phyloP scores from a whole-genome alignment of 306 rosid species.

The Lotus japonicus region DNA sequence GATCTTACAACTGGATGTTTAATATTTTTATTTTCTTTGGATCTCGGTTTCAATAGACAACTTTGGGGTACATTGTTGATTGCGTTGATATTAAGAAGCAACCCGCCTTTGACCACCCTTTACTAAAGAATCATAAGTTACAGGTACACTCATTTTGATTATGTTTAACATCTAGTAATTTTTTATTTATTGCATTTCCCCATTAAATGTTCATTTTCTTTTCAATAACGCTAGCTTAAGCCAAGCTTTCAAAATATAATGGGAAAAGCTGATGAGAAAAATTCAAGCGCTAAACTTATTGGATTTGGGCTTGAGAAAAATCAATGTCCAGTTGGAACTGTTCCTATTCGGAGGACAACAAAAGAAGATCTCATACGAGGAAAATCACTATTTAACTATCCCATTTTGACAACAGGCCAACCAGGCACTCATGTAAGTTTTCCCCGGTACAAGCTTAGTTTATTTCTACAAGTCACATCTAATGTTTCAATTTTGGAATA shows the following conservation, averaged over 20 bases:
- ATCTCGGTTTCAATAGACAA: neutral
- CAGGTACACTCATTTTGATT: neutral
- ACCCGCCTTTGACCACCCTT: neutral
- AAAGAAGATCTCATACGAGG: neutral
- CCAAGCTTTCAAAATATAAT: neutral
- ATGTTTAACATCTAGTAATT: neutral
- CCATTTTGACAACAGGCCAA: accelerated
- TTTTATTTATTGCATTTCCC: neutral
- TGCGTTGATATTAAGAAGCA: constrained; percentile 20
- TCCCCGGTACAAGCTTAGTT: no score
- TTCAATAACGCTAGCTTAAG: no score
- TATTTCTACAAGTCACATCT: no score
- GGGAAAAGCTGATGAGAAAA: neutral
- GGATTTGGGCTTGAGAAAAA: neutral
- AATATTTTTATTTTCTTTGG: neutral
- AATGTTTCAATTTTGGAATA: neutral
- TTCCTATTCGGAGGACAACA: constrained; percentile 1
- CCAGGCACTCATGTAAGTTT: neutral
- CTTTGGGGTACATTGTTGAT: constrained; percentile 6
- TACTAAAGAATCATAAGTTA: constrained; percentile 4
- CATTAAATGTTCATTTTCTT: no score
- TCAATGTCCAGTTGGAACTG: neutral
- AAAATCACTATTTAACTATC: neutral
- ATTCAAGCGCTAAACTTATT: neutral
- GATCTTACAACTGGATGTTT: no score